Evolutionary conservation across 768 basidiomycete genomes (phyloP).

Genomic region (Cystobasidium ongulense): DNA sequence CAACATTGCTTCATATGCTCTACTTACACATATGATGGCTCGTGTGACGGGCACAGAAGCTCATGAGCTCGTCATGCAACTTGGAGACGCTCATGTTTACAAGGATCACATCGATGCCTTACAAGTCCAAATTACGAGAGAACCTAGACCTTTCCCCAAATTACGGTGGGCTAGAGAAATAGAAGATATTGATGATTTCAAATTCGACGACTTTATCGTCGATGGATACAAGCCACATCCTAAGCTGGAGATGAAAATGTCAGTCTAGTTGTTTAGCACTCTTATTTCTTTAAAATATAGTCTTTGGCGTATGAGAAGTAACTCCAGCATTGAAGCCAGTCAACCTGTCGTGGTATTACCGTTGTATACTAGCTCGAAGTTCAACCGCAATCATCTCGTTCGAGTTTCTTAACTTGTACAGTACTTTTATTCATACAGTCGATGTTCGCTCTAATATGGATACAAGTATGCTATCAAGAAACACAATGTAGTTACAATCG

Average conservation of each 20-base stretch:
- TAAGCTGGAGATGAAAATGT: slow-evolving; percentile 92
- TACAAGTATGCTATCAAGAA: not conserved
- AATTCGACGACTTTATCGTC: slow-evolving; percentile 68
- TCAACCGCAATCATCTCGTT: slow-evolving; percentile 3
- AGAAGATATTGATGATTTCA: slow-evolving; percentile 70
- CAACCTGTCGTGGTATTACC: slow-evolving; percentile 4
- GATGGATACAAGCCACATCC: slow-evolving; percentile 79
- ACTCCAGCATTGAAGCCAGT: not conserved
- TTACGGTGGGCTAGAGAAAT: slow-evolving; percentile 62
- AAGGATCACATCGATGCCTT: slow-evolving; percentile 84
- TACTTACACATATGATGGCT: slow-evolving; percentile 97
- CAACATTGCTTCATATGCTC: slow-evolving; percentile 97
- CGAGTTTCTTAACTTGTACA: not conserved
- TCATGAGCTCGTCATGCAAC: slow-evolving; percentile 84
- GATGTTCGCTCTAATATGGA: not conserved
- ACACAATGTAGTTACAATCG: too few relatives aligned
- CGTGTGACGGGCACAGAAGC: slow-evolving; percentile 76
- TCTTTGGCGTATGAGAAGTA: not conserved
- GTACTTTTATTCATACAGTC: too few relatives aligned
- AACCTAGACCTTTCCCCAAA: slow-evolving; percentile 74
- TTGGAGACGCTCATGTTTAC: slow-evolving; percentile 97
- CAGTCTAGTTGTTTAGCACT: slow-evolving; percentile 51
- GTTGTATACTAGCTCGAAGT: not conserved
- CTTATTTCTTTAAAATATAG: too few relatives aligned
- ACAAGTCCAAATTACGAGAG: slow-evolving; percentile 65